These are phyloP conservation scores for Diplogelasinospora grovesii DNA, from an alignment of 495 filamentous ascomycete genomes.

Conservation along the genomic window DNA sequence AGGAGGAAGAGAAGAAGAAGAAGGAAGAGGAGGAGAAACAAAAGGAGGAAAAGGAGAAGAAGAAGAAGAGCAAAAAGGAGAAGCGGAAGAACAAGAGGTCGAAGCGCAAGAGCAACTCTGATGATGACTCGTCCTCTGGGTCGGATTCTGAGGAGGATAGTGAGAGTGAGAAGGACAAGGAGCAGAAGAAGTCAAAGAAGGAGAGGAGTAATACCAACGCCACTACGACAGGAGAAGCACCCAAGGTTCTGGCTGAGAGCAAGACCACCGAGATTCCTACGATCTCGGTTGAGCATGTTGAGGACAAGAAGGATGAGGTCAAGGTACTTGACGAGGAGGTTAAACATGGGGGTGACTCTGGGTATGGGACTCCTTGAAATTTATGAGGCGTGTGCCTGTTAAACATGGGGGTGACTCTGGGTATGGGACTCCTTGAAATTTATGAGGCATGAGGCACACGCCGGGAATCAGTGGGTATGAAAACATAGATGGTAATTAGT, in stretches of 20 bases:
- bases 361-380: slow-evolving; percentile 24
- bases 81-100: slow-evolving; percentile 11
- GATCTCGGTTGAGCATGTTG: background rate
- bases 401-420: slow-evolving; percentile 26
- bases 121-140: slow-evolving; percentile 5
- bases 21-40: slow-evolving; percentile 21
- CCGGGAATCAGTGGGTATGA: too few relatives aligned
- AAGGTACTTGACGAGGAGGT: slow-evolving; percentile 6
- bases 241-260: too few relatives aligned
- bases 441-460: too few relatives aligned
- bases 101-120: slow-evolving; percentile 6
- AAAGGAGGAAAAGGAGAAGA: slow-evolving; percentile 16
- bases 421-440: slow-evolving; percentile 23
- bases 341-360: slow-evolving; percentile 24
- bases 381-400: too few relatives aligned
- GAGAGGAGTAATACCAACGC: background rate
- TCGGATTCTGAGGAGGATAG: slow-evolving; percentile 12
- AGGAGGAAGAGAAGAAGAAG: slow-evolving; percentile 21
- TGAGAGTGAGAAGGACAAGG: slow-evolving; percentile 16
- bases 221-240: too few relatives aligned
- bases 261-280: too few relatives aligned
- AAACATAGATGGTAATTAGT: too few relatives aligned
- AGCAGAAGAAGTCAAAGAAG: slow-evolving; percentile 7
- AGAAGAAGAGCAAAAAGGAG: slow-evolving; percentile 16
- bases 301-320: slow-evolving; percentile 5